Evolutionary conservation across 768 basidiomycete species (phyloP), one percentile per base, ranked within the genome.

Genomic region (Termitomyces bulborhizus): DNA sequence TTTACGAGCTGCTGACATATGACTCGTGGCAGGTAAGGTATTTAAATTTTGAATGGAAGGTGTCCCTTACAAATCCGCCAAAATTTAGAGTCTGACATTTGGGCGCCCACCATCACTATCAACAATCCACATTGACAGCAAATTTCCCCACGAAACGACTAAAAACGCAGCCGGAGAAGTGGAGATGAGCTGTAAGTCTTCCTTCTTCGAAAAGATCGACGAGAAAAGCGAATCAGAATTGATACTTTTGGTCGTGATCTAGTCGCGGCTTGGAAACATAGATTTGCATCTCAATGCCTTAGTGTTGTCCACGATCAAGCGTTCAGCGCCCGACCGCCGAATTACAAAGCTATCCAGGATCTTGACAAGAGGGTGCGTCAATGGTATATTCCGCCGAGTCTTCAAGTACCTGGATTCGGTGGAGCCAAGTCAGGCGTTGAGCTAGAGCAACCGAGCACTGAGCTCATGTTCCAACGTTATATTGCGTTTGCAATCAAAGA

Each of bases 181-280:
- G 3, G 84, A 86, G 60, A 84, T 85, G 82, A 73, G 68, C 52
- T 87, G 85, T 86, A 65, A 50, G 83, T 69, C 47, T 24, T 27
- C 6, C 24, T 49, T 26, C 24, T 49, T 26, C 6, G n/a, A 50
- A 21, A 21, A 50, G 16, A 39, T 39, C 6, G 15, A 24, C 11
- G 49, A 26, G 31, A 13, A 18, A 27, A 50, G n/a, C n/a, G 12
- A 13, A 29, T 29, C 16, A n/a, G 37, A 18, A 50, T 15, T 32
- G 21, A 21, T 29, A 16, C 24, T 48, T 41, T 41, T 60, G 21
- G 21, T 54, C 16, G 46, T 54, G n/a, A 53, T 49, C 13, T 59
- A 87, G 85, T 83, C 61, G 72, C 74, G 46, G 80, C 80, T 2
- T 88, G 86, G 86, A 88, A 88, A 65, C 85, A 87, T 63, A 74